Evolutionary conservation across 495 filamentous ascomycete genomes (phyloP), one percentile per base, ranked within the genome.

Genomic region (Xylaria venustula): DNA sequence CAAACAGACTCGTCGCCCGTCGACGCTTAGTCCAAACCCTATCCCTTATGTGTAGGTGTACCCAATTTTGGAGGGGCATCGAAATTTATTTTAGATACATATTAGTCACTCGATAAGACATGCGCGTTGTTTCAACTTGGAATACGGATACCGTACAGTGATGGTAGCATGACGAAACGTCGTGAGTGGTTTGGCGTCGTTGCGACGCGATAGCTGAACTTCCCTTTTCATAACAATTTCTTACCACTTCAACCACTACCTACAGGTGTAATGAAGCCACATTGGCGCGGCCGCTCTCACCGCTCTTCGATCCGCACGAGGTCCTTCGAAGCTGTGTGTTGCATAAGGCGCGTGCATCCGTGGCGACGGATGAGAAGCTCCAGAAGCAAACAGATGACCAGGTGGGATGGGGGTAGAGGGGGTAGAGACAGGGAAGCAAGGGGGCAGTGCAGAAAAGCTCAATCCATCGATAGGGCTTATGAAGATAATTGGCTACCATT

Each of bases 401-500:
- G 14, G n/a, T 45, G 47, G 7, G 36, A 52, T 15, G 57, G n/a
- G n/a, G n/a, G n/a, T n/a, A 23, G 48, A 51, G 26, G 48, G 37
- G 59, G 34, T 15, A 20, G 4, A 26, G 55, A 51, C 12, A 37
- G 17, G 52, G 52, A 2, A 15, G 19, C 17, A 42, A 5, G 47
- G 57, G 57, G 58, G 58, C 42, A 17, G 58, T 54, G 58, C 49
- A 55, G 52, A 19, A 37, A 44, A 12, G 3, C 14, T n/a, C n/a
- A n/a, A 15, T 40, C 14, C 37, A 41, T 61, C 36, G 47, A 49
- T 52, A 56, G 32, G 40, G 52, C 26, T 36, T 26, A 15, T 8
- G n/a, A 42, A 17, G 30, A 20, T 60, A 30, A 54, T 54, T 61
- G 51, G 51, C 26, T 72, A 75, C 78, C 83, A 12, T 40, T 83